Base-by-base conservation (phyloP, 805 yeast species). In the Candida pseudofarinosa region DNA sequence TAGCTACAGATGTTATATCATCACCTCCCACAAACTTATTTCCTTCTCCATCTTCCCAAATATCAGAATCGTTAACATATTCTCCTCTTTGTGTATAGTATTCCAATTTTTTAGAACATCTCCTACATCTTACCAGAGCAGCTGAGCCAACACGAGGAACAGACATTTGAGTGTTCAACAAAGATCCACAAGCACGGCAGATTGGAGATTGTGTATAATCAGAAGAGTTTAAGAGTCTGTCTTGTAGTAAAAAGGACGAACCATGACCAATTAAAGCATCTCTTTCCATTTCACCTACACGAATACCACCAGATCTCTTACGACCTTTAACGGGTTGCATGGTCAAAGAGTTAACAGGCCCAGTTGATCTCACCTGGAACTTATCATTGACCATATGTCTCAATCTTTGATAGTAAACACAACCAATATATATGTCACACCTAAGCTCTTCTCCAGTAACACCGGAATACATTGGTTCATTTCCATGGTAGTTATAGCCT, bases 241-340 rank as follows among this genome's bases (percentile, higher is more conserved):
- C 99, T 67, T 91, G 98, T 53, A 93, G 73, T 56, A 93, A 70
- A 80, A 79, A 93, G 1, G 99, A 89, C 4, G 99, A 85, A 68
- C 99, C 99, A 61, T 93, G 99, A 46, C 98, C 99, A 65, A 93
- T 89, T 56, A 93, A 74, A 2, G 99, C 99, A 77, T 93, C 99
- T 72, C 99, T 86, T 71, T 93, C 99, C 99, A 93, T 93, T 68
- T 93, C 99, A 65, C 99, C 99, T 33, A 93, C 95, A 77, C 99
- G 95, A 55, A 93, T 93, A 85, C 99, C 99, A 70, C 99, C 99
- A 52, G 85, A 82, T 73, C 98, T 82, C 83, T 93, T 93, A 73
- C 99, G 85, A 59, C 99, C 99, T 73, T 93, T 93, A 43, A 93
- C 99, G 33, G 99, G 99, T 76, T 93, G 99, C 97, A 91, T 89